Evolutionary conservation across 2,329 filamentous ascomycete species (phyloP).

Genomic region (Fusarium brevicatenulatum): DNA sequence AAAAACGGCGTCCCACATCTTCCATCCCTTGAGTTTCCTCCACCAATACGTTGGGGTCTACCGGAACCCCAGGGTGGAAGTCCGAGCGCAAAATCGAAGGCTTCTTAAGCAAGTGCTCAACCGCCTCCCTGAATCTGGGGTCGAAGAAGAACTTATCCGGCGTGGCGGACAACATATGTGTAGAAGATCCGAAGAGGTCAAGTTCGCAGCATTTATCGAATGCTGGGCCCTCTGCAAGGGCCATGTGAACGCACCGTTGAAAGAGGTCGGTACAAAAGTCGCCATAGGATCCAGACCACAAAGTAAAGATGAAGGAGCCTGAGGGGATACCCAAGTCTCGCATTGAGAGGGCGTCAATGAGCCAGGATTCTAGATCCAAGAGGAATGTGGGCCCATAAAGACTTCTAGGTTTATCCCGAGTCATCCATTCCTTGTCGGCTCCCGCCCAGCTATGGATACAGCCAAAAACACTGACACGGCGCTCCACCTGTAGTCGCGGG

Average conservation of each 20-base stretch:
- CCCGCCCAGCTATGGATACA: background rate
- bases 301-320: background rate
- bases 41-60: background rate
- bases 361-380: background rate
- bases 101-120: background rate
- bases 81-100: background rate
- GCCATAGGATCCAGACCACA: background rate
- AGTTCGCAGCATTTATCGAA: background rate
- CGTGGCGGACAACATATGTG: background rate
- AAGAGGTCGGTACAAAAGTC: background rate
- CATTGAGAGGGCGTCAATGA: background rate
- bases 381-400: accelerated
- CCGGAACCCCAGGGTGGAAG: background rate
- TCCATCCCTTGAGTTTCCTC: background rate
- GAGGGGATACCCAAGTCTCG: background rate
- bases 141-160: background rate
- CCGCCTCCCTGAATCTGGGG: background rate
- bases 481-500: conserved; percentile 5
- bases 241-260: background rate
- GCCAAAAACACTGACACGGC: conserved; percentile 4
- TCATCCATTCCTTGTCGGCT: background rate
- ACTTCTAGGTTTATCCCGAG: background rate
- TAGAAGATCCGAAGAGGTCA: background rate
- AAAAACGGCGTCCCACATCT: accelerated
- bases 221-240: background rate